These are phyloP conservation scores for Elongisporangium undulatum DNA, from an alignment of 352 stramenopile species.

Conservation along the genomic window DNA sequence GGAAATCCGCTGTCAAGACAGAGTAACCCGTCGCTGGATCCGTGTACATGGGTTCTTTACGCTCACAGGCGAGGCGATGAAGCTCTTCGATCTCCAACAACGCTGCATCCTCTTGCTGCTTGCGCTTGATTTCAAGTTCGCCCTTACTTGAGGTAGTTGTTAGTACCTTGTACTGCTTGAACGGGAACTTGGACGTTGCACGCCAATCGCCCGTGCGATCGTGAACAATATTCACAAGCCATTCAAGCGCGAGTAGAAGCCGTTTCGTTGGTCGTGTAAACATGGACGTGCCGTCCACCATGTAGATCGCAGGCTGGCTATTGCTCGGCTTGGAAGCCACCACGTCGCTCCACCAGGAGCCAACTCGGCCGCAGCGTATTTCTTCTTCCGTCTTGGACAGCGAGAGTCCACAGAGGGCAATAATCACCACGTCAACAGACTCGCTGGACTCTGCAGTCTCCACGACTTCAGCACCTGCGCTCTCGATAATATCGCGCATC, in stretches of 20 bases:
- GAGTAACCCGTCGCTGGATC: slow-evolving; percentile 83
- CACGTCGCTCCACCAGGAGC: slow-evolving; percentile 32
- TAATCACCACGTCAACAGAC: slow-evolving; percentile 39
- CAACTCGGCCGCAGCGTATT: slow-evolving; percentile 27
- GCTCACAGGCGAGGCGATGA: slow-evolving; percentile 62
- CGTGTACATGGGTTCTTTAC: slow-evolving; percentile 73
- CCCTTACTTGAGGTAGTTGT: background rate
- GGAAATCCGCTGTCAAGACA: slow-evolving; percentile 84
- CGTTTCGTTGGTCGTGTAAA: slow-evolving; percentile 62
- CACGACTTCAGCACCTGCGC: slow-evolving; percentile 31
- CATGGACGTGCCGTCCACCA: slow-evolving; percentile 73
- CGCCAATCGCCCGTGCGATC: slow-evolving; percentile 21
- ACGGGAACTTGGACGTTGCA: slow-evolving; percentile 32
- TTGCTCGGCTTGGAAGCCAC: too few species aligned
- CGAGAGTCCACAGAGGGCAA: slow-evolving; percentile 58
- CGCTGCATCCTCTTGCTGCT: slow-evolving; percentile 11
- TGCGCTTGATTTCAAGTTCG: background rate
- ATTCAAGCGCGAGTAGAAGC: slow-evolving; percentile 51
- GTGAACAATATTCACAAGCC: slow-evolving; percentile 41
- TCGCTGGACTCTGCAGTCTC: slow-evolving; percentile 16
- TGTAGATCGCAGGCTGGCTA: slow-evolving; percentile 20
- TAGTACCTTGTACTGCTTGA: slow-evolving; percentile 25
- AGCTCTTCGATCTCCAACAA: slow-evolving; percentile 53
- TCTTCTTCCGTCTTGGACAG: slow-evolving; percentile 39
- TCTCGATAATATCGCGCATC: slow-evolving; percentile 61